Conservation (phyloP, 2,329 filamentous ascomycete species). For the Hirsutella minnesotensis region DNA sequence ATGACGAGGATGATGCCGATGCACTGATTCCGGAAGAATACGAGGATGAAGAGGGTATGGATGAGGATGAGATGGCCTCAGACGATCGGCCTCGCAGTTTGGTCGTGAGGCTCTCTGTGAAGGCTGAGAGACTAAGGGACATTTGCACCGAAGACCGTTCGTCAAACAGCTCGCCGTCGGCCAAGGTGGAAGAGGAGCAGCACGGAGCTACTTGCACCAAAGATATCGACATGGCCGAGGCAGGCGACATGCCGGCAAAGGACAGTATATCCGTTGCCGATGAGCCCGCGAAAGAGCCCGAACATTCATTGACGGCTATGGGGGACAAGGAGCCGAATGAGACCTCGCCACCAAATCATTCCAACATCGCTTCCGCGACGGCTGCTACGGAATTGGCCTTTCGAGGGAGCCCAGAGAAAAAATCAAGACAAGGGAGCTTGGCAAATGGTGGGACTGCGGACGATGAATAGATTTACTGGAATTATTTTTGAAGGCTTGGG, state of each 20-base stretch:
- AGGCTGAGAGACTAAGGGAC: constrained; percentile 24
- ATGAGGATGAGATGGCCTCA: constrained; percentile 43
- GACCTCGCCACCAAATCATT: constrained; percentile 4
- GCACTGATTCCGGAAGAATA: constrained; percentile 50
- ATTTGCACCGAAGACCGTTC: constrained; percentile 7
- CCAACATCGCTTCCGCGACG: constrained; percentile 17
- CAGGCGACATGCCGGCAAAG: constrained; percentile 10
- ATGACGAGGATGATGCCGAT: constrained; percentile 62
- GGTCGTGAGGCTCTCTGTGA: constrained; percentile 60
- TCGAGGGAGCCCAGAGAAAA: constrained; percentile 50
- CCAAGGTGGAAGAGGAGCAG: constrained; percentile 8
- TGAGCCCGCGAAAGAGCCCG: too few relatives aligned
- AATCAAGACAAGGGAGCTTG: constrained; percentile 19
- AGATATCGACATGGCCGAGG: constrained; percentile 11
- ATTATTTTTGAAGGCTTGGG: background rate
- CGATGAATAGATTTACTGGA: background rate
- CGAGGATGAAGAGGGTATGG: constrained; percentile 46
- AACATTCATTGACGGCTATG: too few relatives aligned
- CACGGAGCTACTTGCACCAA: constrained; percentile 5
- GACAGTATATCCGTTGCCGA: background rate
- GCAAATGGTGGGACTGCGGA: constrained; percentile 2
- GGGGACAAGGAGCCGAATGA: constrained; percentile 2
- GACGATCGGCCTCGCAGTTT: constrained; percentile 44
- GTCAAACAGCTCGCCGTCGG: too few relatives aligned
- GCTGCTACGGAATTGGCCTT: constrained; percentile 40